Evolutionary conservation across 768 basidiomycete genomes (phyloP).

Genomic region (Termitomyces sp.): DNA sequence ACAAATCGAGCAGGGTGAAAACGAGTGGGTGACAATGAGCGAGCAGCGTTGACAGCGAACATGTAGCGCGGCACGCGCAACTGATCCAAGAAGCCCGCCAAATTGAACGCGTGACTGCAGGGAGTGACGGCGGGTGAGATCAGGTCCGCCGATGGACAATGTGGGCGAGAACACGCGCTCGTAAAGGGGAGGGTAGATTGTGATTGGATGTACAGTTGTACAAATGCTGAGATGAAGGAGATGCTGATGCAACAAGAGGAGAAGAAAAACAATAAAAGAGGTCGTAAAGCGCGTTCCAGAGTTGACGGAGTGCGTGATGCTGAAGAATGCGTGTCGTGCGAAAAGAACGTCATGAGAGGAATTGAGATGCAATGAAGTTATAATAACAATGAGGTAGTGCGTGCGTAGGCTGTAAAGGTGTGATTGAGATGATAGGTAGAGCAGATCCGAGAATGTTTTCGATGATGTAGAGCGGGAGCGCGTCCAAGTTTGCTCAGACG

Average conservation of each 20-base stretch:
- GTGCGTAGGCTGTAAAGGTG: slow-evolving; percentile 3
- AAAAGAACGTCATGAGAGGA: not conserved
- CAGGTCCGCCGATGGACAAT: not conserved
- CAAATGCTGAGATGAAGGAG: slow-evolving; percentile 10
- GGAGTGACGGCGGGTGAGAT: not conserved
- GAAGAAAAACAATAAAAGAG: not conserved
- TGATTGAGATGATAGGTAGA: slow-evolving; percentile 2
- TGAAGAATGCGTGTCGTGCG: not conserved
- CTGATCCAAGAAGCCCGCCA: not conserved
- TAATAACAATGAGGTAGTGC: slow-evolving; percentile 2
- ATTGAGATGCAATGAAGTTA: slow-evolving; percentile 3
- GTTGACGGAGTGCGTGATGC: not conserved
- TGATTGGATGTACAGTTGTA: slow-evolving; percentile 8
- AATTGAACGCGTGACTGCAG: not conserved
- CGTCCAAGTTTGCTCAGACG: not conserved
- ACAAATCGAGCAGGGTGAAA: slow-evolving; percentile 15
- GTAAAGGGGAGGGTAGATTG: not conserved
- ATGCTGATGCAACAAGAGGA: slow-evolving; percentile 10
- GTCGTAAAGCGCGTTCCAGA: not conserved
- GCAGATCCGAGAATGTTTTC: slow-evolving; percentile 5
- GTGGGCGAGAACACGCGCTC: not conserved
- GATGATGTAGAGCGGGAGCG: not conserved
- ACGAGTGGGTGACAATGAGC: not conserved
- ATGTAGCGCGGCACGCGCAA: not conserved
- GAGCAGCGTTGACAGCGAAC: not conserved